Percentiles rank a stretch among this genome's conserved stretches.
Evolutionary conservation across 2,329 filamentous ascomycete genomes (phyloP).

Genomic region (Tolypocladium inflatum): DNA sequence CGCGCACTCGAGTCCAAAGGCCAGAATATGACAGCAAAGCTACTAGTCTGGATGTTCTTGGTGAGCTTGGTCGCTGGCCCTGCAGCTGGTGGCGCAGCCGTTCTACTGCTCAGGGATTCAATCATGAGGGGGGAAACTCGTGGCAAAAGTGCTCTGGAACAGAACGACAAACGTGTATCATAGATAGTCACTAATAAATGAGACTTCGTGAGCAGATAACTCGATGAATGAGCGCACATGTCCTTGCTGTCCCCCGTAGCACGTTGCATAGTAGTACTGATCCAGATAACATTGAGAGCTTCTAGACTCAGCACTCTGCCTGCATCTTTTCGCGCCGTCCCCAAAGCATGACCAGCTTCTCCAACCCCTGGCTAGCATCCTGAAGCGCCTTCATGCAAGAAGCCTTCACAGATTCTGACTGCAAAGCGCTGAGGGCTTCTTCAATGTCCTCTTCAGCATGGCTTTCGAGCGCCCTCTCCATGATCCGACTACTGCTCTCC

Average conservation of each 20-base stretch:
- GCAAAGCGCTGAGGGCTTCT: slow-evolving; percentile 2
- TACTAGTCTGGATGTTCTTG: slow-evolving; percentile 5
- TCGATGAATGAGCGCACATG: neutral
- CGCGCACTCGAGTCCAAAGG: neutral
- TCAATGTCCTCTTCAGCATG: slow-evolving; percentile 2
- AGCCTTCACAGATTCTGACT: slow-evolving; percentile 3
- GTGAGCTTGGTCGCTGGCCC: slow-evolving; percentile 8
- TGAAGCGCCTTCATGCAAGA: slow-evolving; percentile 6
- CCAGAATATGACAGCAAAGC: neutral
- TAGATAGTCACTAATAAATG: too few species aligned
- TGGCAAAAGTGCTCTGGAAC: neutral
- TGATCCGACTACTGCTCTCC: neutral
- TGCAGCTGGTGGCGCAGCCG: slow-evolving; percentile 5
- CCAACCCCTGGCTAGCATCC: slow-evolving; percentile 5
- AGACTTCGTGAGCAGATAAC: neutral
- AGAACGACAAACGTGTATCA: too few species aligned
- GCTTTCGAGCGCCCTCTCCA: slow-evolving; percentile 3
- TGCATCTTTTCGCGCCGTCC: slow-evolving; percentile 7
- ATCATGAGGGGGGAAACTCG: neutral
- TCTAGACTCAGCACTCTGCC: neutral
- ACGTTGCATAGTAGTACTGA: neutral
- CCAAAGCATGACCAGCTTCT: slow-evolving; percentile 6
- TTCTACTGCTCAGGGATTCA: slow-evolving; percentile 2
- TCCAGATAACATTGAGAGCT: neutral
- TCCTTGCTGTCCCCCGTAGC: neutral